Evolutionary conservation across 768 basidiomycete species (phyloP).

Genomic region (Russula ochroleuca): DNA sequence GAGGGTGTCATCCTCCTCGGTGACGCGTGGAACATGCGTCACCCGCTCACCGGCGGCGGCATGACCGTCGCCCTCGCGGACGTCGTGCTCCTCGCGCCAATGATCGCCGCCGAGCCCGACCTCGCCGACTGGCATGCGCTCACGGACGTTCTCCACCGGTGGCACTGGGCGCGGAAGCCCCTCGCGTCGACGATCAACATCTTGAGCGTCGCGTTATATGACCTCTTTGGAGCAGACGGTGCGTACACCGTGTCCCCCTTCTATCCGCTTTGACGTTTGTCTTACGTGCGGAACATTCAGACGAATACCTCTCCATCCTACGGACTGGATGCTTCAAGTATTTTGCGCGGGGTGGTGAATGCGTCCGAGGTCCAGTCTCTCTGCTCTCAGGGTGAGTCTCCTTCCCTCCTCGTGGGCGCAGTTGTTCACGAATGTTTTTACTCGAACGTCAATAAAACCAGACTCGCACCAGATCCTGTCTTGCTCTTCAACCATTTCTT

Average conservation of each 20-base stretch:
- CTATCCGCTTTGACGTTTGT: not conserved
- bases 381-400: conserved; percentile 76
- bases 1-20: conserved; percentile 82
- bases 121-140: conserved; percentile 50
- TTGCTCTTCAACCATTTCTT: conserved; percentile 91
- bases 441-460: conserved; percentile 32
- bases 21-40: conserved; percentile 99
- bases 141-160: conserved; percentile 51
- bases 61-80: conserved; percentile 96
- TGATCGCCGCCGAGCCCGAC: conserved; percentile 48
- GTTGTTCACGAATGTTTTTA: not conserved
- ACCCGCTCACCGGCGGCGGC: conserved; percentile 95
- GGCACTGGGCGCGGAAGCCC: conserved; percentile 86
- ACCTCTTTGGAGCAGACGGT: conserved; percentile 93
- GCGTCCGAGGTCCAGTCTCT: conserved; percentile 82
- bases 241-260: conserved; percentile 32
- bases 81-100: conserved; percentile 63
- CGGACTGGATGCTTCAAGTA: conserved; percentile 94
- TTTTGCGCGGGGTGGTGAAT: conserved; percentile 90
- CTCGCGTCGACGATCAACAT: conserved; percentile 87
- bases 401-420: not conserved
- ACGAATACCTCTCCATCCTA: conserved; percentile 56
- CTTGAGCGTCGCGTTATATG: conserved; percentile 87
- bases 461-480: conserved; percentile 73
- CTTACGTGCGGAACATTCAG: conserved; percentile 37